Evolutionary conservation across 306 rosid species (phyloP), one percentile per base, ranked within the genome.

Genomic region (Medicago lupulina): DNA sequence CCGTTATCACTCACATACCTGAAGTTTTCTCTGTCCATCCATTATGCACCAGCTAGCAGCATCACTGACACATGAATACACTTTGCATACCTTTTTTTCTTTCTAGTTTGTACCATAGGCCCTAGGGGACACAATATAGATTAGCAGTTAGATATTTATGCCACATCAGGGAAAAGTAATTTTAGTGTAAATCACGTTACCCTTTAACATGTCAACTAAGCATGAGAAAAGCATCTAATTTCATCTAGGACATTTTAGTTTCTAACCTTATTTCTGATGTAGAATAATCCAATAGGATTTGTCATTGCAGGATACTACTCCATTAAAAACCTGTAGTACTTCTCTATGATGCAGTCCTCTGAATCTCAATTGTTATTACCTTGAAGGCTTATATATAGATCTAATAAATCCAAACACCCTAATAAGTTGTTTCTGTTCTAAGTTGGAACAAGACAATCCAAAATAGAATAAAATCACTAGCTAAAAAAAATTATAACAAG

Each of bases 371-470:
- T 61, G 61, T 21, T 67, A 8, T 67, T 23, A 11, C 58, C 13
- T 60, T 4, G 23, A 57, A 67, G 49, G 16, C 25, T 51, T 31
- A 46, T 58, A n/a, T 67, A 58, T 34, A 46, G 59, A 58, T 51
- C 63, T 63, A 47, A 36, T 18, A 34, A 58, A 58, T 19, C 70
- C 63, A 40, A 53, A 76, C 47, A 76, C 80, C 49, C 11, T 28
- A 19, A 59, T 19, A 70, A 70, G 54, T 28, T 34, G 23, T 77
- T 69, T 70, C 70, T 43, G 50, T 57, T 76, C 15, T n/a, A 12
- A 66, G 47, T 18, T 19, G 8, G 38, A 66, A 41, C 23, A 53
- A 53, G 58, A 53, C 13, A 40, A 53, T 39, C 14, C 15, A 54
- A 66, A 54, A 76, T 49, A 39, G 66, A 76, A 76, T 41, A 38